Conservation (phyloP, 495 filamentous ascomycete genomes). For the Opeltia flavorubescens region DNA sequence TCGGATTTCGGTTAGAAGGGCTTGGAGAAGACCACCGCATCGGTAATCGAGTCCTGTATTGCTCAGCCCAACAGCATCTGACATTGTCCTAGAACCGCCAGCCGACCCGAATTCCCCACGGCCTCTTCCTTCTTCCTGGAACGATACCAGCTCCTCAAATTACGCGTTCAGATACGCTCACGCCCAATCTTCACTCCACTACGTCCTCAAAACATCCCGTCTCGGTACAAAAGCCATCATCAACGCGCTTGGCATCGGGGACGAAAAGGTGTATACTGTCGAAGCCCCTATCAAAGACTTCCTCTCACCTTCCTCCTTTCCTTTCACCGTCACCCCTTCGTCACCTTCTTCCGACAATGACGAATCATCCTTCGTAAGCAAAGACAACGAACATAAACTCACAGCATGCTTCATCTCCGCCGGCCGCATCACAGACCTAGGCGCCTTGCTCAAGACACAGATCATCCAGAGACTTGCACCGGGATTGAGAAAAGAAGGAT, state of each 20-base stretch:
- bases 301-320: constrained; percentile 48
- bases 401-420: constrained; percentile 59
- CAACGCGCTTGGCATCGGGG: constrained; percentile 60
- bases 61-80: background rate
- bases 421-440: constrained; percentile 51
- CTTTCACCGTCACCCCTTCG: constrained; percentile 24
- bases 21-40: constrained; percentile 66
- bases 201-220: constrained; percentile 66
- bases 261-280: constrained; percentile 66
- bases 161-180: constrained; percentile 83
- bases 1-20: constrained; percentile 71
- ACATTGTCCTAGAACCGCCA: constrained; percentile 27
- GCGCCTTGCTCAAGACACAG: constrained; percentile 52
- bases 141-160: constrained; percentile 42
- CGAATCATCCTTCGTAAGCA: too few relatives aligned
- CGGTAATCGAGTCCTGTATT: constrained; percentile 26
- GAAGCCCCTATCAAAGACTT: constrained; percentile 67
- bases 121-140: constrained; percentile 69
- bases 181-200: constrained; percentile 75
- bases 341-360: constrained; percentile 7
- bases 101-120: constrained; percentile 28
- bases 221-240: constrained; percentile 74
- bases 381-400: constrained; percentile 28
- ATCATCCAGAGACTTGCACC: constrained; percentile 73
- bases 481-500: constrained; percentile 58